These are phyloP conservation scores for Rhizopogon hawkerae DNA, from an alignment of 1,284 basidiomycete genomes.

Conservation along the genomic window DNA sequence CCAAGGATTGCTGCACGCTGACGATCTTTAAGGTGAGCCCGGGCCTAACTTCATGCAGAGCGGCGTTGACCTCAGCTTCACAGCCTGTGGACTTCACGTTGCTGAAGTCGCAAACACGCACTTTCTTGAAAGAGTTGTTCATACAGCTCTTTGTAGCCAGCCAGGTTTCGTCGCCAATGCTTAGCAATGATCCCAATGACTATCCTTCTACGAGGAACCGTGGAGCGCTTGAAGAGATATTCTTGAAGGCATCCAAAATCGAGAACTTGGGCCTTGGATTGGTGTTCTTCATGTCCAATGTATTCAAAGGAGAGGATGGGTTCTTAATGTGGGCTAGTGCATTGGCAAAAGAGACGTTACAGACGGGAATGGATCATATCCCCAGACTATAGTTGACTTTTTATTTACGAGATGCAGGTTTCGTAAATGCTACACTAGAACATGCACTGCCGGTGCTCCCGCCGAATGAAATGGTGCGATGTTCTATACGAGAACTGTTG, in stretches of 20 bases:
- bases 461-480: constrained; percentile 68
- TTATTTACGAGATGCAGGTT: constrained; percentile 22
- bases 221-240: constrained; percentile 61
- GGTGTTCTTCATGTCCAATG: constrained; percentile 54
- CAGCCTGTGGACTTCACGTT: constrained; percentile 81
- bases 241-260: constrained; percentile 57
- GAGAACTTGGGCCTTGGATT: constrained; percentile 60
- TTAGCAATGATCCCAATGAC: constrained; percentile 32
- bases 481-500: constrained; percentile 58
- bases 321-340: constrained; percentile 57
- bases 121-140: constrained; percentile 67
- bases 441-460: constrained; percentile 67
- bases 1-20: constrained; percentile 63
- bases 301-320: constrained; percentile 36
- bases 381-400: constrained; percentile 28
- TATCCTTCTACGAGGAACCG: constrained; percentile 42
- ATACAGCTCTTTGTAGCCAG: constrained; percentile 60
- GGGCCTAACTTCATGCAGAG: not conserved
- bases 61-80: not conserved
- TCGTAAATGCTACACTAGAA: constrained; percentile 68
- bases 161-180: constrained; percentile 62
- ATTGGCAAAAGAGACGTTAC: constrained; percentile 60
- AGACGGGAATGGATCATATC: constrained; percentile 49
- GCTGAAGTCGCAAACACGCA: constrained; percentile 52
- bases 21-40: constrained; percentile 71